A percentile compares a stretch with the other conserved stretches of the same genome.
Conservation (phyloP, 106 monocot genomes). For the Posidonia australis region DNA sequence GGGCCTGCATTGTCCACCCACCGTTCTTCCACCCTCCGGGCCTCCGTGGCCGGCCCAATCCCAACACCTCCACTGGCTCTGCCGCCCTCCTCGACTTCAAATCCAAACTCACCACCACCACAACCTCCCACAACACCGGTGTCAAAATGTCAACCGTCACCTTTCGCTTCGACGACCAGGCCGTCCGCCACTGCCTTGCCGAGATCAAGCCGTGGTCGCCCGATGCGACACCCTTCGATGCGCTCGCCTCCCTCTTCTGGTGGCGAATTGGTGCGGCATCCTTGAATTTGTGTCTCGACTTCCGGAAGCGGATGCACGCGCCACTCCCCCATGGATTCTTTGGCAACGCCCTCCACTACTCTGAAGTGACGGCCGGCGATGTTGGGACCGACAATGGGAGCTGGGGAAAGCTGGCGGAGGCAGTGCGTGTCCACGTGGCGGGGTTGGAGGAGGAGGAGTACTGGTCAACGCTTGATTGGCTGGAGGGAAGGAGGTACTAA, state of each 20-base stretch:
- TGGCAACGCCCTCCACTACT: slow-evolving; percentile 78
- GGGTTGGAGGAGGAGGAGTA: slow-evolving; percentile 29
- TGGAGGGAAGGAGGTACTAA: slow-evolving; percentile 38
- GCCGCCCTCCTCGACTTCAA: slow-evolving; percentile 35
- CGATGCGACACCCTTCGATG: slow-evolving; percentile 51
- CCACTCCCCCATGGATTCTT: slow-evolving; percentile 83
- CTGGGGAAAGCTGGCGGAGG: slow-evolving; percentile 15
- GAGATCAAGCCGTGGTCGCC: slow-evolving; percentile 4
- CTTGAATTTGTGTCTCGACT: slow-evolving; percentile 47
- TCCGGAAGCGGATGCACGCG: slow-evolving; percentile 63
- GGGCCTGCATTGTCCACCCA: slow-evolving; percentile 41
- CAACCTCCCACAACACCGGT: not conserved
- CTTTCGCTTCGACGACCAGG: slow-evolving; percentile 42
- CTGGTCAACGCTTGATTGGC: slow-evolving; percentile 29
- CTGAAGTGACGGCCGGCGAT: slow-evolving; percentile 24
- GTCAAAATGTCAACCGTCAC: slow-evolving; percentile 55
- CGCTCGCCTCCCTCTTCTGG: slow-evolving; percentile 67
- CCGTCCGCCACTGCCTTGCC: slow-evolving; percentile 28
- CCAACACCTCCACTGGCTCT: slow-evolving; percentile 25
- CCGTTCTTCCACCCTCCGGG: slow-evolving; percentile 86
- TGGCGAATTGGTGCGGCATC: slow-evolving; percentile 10
- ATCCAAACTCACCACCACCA: not conserved
- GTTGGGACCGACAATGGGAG: not conserved
- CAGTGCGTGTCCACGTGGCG: slow-evolving; percentile 34
- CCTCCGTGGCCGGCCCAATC: slow-evolving; percentile 35